Evolutionary conservation across 495 filamentous ascomycete genomes (phyloP).

Genomic region (Xylaria flabelliformis): DNA sequence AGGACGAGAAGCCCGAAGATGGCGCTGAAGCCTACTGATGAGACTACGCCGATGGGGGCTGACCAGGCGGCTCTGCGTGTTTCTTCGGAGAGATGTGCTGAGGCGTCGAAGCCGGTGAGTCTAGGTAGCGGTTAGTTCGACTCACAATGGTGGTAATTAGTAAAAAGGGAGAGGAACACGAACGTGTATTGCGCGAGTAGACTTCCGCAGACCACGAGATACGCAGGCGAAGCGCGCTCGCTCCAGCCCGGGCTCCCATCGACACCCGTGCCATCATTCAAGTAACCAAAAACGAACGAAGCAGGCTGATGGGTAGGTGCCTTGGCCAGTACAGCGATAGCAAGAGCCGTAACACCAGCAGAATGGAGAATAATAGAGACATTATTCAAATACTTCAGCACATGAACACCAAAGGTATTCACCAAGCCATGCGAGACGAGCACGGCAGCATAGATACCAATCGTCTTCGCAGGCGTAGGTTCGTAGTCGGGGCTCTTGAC

Average conservation of each 20-base stretch:
- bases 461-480: conserved; percentile 58
- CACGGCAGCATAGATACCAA: conserved; percentile 68
- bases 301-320: conserved; percentile 67
- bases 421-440: conserved; percentile 64
- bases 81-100: conserved; percentile 66
- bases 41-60: conserved; percentile 66
- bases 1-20: conserved; percentile 66
- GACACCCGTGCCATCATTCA: conserved; percentile 57
- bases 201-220: conserved; percentile 61
- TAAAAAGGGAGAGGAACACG: conserved; percentile 30
- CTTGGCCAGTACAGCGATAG: conserved; percentile 65
- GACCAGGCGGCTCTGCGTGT: conserved; percentile 65
- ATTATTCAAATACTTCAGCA: conserved; percentile 56
- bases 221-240: conserved; percentile 40
- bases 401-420: conserved; percentile 64
- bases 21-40: conserved; percentile 62
- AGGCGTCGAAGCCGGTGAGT: conserved; percentile 59
- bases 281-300: conserved; percentile 64
- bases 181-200: conserved; percentile 64
- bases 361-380: conserved; percentile 57
- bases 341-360: conserved; percentile 39
- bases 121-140: conserved; percentile 1
- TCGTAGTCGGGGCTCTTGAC: conserved; percentile 58
- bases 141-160: too few relatives aligned
- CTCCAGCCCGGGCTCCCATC: conserved; percentile 62